Evolutionary conservation across 2,329 filamentous ascomycete genomes (phyloP).

Genomic region (Cordyceps pruinosa): DNA sequence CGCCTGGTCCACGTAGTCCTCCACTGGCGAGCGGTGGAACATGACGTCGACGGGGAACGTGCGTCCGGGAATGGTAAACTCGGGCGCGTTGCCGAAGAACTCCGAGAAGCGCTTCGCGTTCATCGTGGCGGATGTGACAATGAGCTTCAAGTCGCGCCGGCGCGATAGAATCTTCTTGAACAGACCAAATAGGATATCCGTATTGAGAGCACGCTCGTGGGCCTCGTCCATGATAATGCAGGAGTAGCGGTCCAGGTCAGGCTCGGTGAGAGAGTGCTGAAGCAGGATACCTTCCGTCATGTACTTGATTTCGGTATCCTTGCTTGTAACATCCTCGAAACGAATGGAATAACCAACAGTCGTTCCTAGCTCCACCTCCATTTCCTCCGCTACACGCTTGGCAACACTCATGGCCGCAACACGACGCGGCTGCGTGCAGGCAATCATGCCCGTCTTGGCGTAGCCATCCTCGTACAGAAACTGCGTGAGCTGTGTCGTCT

Average conservation of each 20-base stretch:
- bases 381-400: constrained; percentile 96
- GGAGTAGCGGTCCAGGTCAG: constrained; percentile 90
- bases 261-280: constrained; percentile 85
- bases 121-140: constrained; percentile 98
- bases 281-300: constrained; percentile 97
- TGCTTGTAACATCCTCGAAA: constrained; percentile 96
- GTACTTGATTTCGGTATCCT: constrained; percentile 94
- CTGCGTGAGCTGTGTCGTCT: constrained; percentile 95
- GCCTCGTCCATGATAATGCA: constrained; percentile 99
- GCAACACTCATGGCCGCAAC: constrained; percentile 99
- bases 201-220: constrained; percentile 93
- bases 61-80: constrained; percentile 91
- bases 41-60: constrained; percentile 97
- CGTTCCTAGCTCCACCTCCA: constrained; percentile 85
- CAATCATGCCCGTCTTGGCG: constrained; percentile 79
- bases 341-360: constrained; percentile 94
- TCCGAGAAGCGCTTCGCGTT: constrained; percentile 93
- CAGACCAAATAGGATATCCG: constrained; percentile 92
- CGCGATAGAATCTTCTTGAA: constrained; percentile 95
- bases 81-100: constrained; percentile 92
- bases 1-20: constrained; percentile 95
- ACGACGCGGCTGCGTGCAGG: constrained; percentile 90
- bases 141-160: constrained; percentile 85
- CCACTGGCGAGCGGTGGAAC: constrained; percentile 88
- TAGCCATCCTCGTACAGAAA: constrained; percentile 96